Conservation (phyloP, 1,284 basidiomycete species). For the Lignosus rhinocerotis region DNA sequence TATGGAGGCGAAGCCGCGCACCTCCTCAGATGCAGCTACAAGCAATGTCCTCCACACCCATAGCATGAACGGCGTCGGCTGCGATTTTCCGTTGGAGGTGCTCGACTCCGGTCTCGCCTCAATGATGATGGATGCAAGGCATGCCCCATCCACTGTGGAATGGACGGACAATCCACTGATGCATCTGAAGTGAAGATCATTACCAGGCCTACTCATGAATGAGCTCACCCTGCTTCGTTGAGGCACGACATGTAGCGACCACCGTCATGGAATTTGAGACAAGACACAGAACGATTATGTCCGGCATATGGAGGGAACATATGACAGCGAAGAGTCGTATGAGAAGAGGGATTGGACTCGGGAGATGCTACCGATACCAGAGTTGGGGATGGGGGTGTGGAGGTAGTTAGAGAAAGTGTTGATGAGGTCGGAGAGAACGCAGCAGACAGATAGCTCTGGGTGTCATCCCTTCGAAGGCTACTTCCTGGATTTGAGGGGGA, state of each 20-base stretch:
- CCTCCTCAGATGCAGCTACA: constrained; percentile 45
- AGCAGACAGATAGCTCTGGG: constrained; percentile 39
- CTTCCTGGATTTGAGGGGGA: not conserved
- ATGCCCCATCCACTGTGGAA: constrained; percentile 28
- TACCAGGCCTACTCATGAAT: not conserved
- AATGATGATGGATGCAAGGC: constrained; percentile 20
- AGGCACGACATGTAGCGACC: constrained; percentile 48
- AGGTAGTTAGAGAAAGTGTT: constrained; percentile 42
- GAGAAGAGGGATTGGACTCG: constrained; percentile 12
- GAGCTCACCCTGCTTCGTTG: constrained; percentile 55
- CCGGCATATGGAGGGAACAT: constrained; percentile 50
- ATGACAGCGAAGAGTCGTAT: constrained; percentile 47
- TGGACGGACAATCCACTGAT: constrained; percentile 30
- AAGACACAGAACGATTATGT: constrained; percentile 40
- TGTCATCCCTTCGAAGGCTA: constrained; percentile 14
- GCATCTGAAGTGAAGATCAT: too few species aligned
- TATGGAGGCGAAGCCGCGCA: constrained; percentile 28
- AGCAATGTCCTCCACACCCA: constrained; percentile 54
- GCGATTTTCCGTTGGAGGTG: constrained; percentile 12
- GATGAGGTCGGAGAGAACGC: constrained; percentile 46
- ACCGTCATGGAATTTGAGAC: constrained; percentile 45
- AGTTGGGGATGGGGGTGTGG: constrained; percentile 46
- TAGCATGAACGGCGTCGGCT: constrained; percentile 32
- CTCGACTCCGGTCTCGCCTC: constrained; percentile 3
- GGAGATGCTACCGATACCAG: constrained; percentile 16